These are phyloP conservation scores for Eudorina sp. DNA, from an alignment of 139 green algal genomes.

Conservation along the genomic window DNA sequence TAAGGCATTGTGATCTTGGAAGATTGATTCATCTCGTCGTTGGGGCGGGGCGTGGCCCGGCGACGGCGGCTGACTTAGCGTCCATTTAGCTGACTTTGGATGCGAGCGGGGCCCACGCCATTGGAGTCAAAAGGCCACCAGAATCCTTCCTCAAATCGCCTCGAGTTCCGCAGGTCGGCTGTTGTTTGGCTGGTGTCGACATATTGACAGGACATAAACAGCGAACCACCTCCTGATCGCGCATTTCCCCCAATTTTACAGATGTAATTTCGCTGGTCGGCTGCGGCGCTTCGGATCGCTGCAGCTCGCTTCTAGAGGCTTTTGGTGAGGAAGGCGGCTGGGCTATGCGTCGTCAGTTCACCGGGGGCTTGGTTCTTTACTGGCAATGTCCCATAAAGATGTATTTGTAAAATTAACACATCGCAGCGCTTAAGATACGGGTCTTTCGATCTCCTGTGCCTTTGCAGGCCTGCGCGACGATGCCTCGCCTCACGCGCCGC, in stretches of 20 bases:
- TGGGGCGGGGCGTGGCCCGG: background rate
- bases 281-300: background rate
- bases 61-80: slow-evolving; percentile 13
- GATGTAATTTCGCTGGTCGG: background rate
- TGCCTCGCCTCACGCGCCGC: background rate
- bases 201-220: background rate
- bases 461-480: background rate
- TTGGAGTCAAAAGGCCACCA: background rate
- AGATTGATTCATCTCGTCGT: background rate
- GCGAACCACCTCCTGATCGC: background rate
- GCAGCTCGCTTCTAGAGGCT: background rate
- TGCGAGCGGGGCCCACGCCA: background rate
- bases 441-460: background rate
- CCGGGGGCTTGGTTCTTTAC: background rate
- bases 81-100: background rate
- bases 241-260: background rate
- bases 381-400: background rate
- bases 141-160: background rate
- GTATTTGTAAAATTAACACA: background rate
- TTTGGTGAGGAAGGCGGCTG: slow-evolving; percentile 6
- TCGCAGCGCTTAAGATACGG: background rate
- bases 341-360: background rate
- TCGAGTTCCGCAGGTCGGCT: background rate
- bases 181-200: background rate
- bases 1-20: background rate